Evolutionary conservation across 352 stramenopile genomes (phyloP).

Genomic region (Globisporangium solare): DNA sequence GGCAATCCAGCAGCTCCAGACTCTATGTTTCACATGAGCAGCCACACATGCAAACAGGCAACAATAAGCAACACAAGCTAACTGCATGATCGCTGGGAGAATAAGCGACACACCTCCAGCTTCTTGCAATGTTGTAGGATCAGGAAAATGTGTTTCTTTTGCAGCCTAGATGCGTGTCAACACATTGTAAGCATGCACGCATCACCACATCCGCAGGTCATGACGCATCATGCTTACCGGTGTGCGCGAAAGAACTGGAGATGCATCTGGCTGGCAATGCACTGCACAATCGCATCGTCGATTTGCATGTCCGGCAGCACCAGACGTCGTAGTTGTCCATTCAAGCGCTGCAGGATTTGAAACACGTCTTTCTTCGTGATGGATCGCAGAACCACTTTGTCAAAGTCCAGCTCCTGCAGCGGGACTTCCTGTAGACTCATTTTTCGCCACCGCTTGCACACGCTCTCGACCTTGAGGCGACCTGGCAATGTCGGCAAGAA

Average conservation of each 20-base stretch:
- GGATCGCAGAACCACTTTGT: conserved; percentile 20
- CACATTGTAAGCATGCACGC: background rate
- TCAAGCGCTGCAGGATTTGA: conserved; percentile 32
- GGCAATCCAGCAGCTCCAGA: conserved; percentile 57
- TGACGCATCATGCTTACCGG: conserved; percentile 19
- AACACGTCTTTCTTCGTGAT: conserved; percentile 31
- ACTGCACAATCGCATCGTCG: conserved; percentile 34
- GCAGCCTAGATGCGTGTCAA: conserved; percentile 23
- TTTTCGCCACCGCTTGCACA: conserved; percentile 51
- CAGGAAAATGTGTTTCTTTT: conserved; percentile 49
- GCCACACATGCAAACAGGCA: background rate
- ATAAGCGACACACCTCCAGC: conserved; percentile 24
- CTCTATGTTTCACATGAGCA: conserved; percentile 21
- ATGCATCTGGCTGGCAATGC: conserved; percentile 27
- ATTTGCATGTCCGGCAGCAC: conserved; percentile 42
- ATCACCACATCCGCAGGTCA: too few species aligned
- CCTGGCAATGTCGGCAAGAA: conserved; percentile 52
- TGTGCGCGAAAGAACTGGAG: conserved; percentile 47
- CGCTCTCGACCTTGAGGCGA: conserved; percentile 38
- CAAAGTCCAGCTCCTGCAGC: conserved; percentile 47
- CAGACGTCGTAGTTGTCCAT: conserved; percentile 27
- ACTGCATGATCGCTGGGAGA: background rate
- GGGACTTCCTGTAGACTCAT: conserved; percentile 35
- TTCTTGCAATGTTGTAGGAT: conserved; percentile 29
- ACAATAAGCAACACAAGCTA: background rate